Conservation (phyloP, 2,329 filamentous ascomycete species). For the Monosporascus sp. region DNA sequence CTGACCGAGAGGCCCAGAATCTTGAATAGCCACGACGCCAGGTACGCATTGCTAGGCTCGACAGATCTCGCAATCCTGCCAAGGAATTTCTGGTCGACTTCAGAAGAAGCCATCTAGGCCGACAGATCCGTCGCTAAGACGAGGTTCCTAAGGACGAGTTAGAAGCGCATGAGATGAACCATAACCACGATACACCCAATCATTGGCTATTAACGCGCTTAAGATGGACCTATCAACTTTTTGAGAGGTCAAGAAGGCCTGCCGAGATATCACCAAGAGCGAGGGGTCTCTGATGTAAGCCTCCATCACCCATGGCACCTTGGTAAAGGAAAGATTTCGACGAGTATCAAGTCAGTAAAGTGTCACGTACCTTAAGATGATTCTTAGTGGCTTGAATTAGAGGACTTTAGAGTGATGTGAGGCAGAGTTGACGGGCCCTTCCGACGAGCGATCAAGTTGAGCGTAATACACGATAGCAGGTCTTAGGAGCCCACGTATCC, state of each 20-base stretch:
- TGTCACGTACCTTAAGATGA: not conserved
- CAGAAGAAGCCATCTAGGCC: constrained; percentile 78
- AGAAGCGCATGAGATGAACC: not conserved
- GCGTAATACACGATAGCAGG: too few species aligned
- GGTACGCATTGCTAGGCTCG: constrained; percentile 68
- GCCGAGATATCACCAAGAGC: not conserved
- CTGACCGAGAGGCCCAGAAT: constrained; percentile 86
- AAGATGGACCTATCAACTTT: not conserved
- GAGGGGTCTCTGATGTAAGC: not conserved
- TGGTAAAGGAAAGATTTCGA: not conserved
- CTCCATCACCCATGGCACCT: not conserved
- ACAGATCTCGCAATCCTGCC: constrained; percentile 81
- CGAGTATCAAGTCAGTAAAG: not conserved
- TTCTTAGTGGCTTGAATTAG: not conserved
- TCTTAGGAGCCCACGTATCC: not conserved
- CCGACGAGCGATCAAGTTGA: too few species aligned
- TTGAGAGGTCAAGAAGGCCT: not conserved
- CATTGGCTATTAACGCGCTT: not conserved
- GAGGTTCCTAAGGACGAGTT: constrained; percentile 3
- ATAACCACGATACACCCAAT: not conserved
- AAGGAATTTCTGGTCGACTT: constrained; percentile 96
- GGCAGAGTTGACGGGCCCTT: too few species aligned
- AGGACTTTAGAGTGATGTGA: too few species aligned
- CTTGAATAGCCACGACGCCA: constrained; percentile 82
- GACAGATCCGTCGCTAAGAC: not conserved